phyloP scores from a whole-genome alignment of 495 filamentous ascomycete genomes.

The Xylaria palmicola region DNA sequence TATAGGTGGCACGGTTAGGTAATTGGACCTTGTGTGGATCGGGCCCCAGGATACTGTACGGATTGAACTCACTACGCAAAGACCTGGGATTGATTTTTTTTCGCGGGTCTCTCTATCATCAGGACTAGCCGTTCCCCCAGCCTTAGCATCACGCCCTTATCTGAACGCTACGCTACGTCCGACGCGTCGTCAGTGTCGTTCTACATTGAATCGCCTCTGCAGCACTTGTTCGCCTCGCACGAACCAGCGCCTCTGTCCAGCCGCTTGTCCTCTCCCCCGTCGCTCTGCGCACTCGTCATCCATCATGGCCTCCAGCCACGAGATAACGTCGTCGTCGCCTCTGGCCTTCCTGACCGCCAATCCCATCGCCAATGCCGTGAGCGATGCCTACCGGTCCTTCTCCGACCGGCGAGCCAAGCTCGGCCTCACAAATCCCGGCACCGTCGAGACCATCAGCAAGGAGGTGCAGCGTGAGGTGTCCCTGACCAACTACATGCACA shows the following conservation, averaged over 20 bases:
- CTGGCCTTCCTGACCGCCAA: constrained; percentile 71
- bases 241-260: background rate
- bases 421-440: constrained; percentile 87
- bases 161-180: background rate
- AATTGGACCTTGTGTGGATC: constrained; percentile 9
- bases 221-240: background rate
- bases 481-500: constrained; percentile 92
- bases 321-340: constrained; percentile 46
- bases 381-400: constrained; percentile 80
- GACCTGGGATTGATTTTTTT: constrained; percentile 28
- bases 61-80: constrained; percentile 24
- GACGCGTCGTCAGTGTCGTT: background rate
- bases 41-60: constrained; percentile 21
- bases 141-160: constrained; percentile 10
- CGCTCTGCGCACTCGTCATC: constrained; percentile 23
- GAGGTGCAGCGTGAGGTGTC: constrained; percentile 96
- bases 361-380: constrained; percentile 62
- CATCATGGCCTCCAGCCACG: constrained; percentile 43
- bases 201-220: background rate
- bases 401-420: constrained; percentile 80
- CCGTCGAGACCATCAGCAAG: constrained; percentile 83
- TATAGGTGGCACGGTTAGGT: too few relatives aligned
- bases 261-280: constrained; percentile 18
- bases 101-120: constrained; percentile 10
- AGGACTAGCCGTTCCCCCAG: constrained; percentile 10